Conservation (phyloP, 2,329 filamentous ascomycete species). For the Phyllosticta capitalensis region DNA sequence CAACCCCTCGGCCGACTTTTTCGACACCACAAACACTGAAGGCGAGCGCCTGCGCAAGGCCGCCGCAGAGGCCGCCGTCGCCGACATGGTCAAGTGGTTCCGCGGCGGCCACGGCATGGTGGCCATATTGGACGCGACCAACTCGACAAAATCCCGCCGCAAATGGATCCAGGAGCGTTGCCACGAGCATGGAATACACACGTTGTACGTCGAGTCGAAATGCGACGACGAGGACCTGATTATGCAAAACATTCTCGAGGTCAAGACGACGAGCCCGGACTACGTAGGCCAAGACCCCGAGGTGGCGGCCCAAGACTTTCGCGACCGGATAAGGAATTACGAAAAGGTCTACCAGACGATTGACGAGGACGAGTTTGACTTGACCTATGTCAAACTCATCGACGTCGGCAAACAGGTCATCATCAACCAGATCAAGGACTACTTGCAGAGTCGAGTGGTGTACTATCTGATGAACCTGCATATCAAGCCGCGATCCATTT, state of each 20-base stretch:
- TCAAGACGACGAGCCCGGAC: slow-evolving; percentile 94
- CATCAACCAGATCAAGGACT: slow-evolving; percentile 96
- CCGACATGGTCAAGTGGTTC: slow-evolving; percentile 95
- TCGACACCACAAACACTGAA: slow-evolving; percentile 81
- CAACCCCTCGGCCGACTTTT: slow-evolving; percentile 88
- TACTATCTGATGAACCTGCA: slow-evolving; percentile 99
- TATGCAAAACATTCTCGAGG: slow-evolving; percentile 95
- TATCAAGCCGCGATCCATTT: slow-evolving; percentile 92
- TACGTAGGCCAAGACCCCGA: slow-evolving; percentile 93
- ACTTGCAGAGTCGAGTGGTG: slow-evolving; percentile 88
- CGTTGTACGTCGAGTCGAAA: slow-evolving; percentile 92
- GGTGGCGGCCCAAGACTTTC: slow-evolving; percentile 80
- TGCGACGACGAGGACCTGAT: slow-evolving; percentile 94
- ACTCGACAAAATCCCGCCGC: slow-evolving; percentile 82
- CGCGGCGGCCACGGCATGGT: slow-evolving; percentile 65
- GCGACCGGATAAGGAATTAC: slow-evolving; percentile 90
- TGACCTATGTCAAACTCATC: slow-evolving; percentile 96
- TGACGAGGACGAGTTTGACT: slow-evolving; percentile 74
- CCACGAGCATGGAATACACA: slow-evolving; percentile 67
- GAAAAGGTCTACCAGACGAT: slow-evolving; percentile 95
- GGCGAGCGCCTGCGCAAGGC: slow-evolving; percentile 81
- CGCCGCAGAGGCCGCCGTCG: slow-evolving; percentile 82
- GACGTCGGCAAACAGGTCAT: slow-evolving; percentile 93
- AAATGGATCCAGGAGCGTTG: slow-evolving; percentile 85
- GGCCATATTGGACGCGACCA: slow-evolving; percentile 91